phyloP scores from a whole-genome alignment of 768 basidiomycete genomes.

The Pisolithus tinctorius region DNA sequence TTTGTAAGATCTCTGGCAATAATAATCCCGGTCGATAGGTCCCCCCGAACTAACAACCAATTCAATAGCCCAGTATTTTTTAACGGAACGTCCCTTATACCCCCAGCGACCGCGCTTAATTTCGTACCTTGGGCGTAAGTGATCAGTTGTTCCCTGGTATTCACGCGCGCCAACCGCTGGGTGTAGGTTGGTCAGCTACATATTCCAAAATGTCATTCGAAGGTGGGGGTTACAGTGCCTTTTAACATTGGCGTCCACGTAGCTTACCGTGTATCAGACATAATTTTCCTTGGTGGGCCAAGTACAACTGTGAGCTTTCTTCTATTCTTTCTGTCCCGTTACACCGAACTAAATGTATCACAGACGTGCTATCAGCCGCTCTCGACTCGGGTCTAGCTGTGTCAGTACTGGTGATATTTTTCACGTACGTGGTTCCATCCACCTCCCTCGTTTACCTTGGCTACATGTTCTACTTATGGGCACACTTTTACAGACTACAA shows the following conservation, averaged over 20 bases:
- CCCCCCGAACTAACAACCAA: neutral
- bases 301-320: conserved; percentile 60
- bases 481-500: conserved; percentile 18
- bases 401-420: conserved; percentile 61
- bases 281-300: conserved; percentile 68
- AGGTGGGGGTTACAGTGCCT: conserved; percentile 20
- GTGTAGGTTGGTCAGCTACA: conserved; percentile 52
- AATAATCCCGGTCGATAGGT: neutral
- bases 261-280: conserved; percentile 18
- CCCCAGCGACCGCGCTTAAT: conserved; percentile 81
- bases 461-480: neutral
- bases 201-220: conserved; percentile 71
- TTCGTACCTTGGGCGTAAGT: conserved; percentile 68
- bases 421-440: conserved; percentile 41
- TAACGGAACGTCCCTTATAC: conserved; percentile 60
- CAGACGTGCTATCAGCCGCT: conserved; percentile 70
- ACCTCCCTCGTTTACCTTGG: neutral
- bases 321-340: neutral
- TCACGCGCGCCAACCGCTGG: neutral
- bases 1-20: conserved; percentile 8
- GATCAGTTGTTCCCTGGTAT: neutral
- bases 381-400: conserved; percentile 69
- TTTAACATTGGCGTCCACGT: neutral
- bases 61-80: conserved; percentile 51
- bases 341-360: neutral